Evolutionary conservation across 164 flowering plant species (phyloP).

Genomic region (Umbilicus rupestris): DNA sequence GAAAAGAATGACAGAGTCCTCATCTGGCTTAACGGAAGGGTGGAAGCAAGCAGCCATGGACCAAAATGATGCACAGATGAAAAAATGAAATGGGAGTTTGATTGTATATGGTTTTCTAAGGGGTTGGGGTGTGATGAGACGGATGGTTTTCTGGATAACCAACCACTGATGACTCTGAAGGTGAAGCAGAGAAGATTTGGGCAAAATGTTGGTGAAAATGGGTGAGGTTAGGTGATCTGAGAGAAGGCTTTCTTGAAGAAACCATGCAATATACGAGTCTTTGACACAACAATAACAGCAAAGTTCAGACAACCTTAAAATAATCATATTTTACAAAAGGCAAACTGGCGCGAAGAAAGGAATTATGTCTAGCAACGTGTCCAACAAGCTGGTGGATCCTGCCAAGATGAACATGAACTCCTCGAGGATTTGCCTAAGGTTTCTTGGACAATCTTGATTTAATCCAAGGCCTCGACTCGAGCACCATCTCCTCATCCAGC

Average conservation of each 20-base stretch:
- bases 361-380: too few relatives aligned
- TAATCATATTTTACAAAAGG: too few relatives aligned
- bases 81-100: neutral
- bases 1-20: slow-evolving; percentile 46
- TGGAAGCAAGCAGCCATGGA: slow-evolving; percentile 22
- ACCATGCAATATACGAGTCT: neutral
- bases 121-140: neutral
- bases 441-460: too few relatives aligned
- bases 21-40: slow-evolving; percentile 23
- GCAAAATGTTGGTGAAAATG: neutral
- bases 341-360: too few relatives aligned
- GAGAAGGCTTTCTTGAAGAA: neutral
- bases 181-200: neutral
- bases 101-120: slow-evolving; percentile 5
- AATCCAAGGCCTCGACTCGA: slow-evolving; percentile 70
- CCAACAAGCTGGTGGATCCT: too few relatives aligned
- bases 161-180: slow-evolving; percentile 3
- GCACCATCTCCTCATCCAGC: slow-evolving; percentile 51
- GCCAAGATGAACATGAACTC: too few relatives aligned
- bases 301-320: too few relatives aligned
- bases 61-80: neutral
- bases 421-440: neutral
- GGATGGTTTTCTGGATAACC: slow-evolving; percentile 16
- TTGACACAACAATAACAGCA: neutral
- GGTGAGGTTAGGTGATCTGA: slow-evolving; percentile 1